phyloP scores from a whole-genome alignment of 208 protist species.

The Crithidia expoeki region DNA sequence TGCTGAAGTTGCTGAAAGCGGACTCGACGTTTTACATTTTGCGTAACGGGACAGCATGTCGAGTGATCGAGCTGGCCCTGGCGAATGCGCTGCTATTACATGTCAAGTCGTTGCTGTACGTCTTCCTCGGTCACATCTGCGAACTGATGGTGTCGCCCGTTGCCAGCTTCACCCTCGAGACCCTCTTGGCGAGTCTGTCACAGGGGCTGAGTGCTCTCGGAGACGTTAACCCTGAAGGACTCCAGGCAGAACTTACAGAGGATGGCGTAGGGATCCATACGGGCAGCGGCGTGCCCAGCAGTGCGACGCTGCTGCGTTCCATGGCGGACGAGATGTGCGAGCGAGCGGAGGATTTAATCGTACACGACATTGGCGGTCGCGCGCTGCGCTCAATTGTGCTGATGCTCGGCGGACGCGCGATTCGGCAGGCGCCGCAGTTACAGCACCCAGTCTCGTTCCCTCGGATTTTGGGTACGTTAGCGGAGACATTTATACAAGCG shows the following conservation, averaged over 20 bases:
- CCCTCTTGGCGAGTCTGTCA: conserved; percentile 65
- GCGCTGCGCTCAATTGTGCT: conserved; percentile 81
- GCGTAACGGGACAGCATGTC: conserved; percentile 80
- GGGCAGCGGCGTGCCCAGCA: conserved; percentile 83
- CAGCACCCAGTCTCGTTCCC: conserved; percentile 49
- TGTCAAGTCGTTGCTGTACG: conserved; percentile 83
- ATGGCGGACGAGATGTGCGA: conserved; percentile 78
- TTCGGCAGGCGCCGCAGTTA: conserved; percentile 65
- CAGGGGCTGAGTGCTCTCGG: conserved; percentile 68
- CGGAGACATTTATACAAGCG: conserved; percentile 49
- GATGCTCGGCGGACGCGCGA: conserved; percentile 78
- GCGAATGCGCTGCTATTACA: conserved; percentile 78
- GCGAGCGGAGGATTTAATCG: conserved; percentile 60
- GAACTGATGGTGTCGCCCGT: conserved; percentile 79
- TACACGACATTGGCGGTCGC: conserved; percentile 75
- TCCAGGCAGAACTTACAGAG: conserved; percentile 64
- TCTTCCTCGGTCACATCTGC: conserved; percentile 78
- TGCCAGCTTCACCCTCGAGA: conserved; percentile 87
- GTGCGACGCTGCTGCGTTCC: conserved; percentile 68
- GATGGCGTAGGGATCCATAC: conserved; percentile 72
- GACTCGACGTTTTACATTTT: conserved; percentile 79
- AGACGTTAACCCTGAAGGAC: conserved; percentile 35
- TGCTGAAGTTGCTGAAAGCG: conserved; percentile 79
- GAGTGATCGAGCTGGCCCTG: conserved; percentile 84
- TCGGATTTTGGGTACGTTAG: conserved; percentile 44